Percentiles rank a stretch among this genome's conserved stretches.
These are phyloP conservation scores for Tardiomyces blankii DNA, from an alignment of 1,139 yeast species.

Conservation along the genomic window DNA sequence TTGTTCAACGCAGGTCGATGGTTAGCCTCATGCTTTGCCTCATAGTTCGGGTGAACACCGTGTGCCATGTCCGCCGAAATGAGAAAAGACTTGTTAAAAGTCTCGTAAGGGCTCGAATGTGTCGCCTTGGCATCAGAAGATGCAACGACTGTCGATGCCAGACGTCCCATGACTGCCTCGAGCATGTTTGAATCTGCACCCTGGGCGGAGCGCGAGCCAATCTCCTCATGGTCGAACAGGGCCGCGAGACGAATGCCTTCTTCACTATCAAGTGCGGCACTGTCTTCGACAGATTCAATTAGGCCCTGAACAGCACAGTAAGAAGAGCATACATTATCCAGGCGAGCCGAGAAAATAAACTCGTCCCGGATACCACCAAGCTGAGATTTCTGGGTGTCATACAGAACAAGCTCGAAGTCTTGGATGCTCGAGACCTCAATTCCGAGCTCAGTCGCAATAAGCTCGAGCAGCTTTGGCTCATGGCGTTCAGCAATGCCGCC, in stretches of 20 bases:
- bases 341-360: constrained; percentile 85
- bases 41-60: constrained; percentile 90
- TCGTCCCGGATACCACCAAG: constrained; percentile 87
- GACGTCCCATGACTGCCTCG: constrained; percentile 62
- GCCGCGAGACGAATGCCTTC: constrained; percentile 60
- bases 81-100: constrained; percentile 75
- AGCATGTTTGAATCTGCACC: constrained; percentile 92
- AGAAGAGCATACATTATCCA: constrained; percentile 84
- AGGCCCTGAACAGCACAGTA: constrained; percentile 68
- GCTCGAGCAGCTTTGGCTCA: constrained; percentile 52
- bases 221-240: constrained; percentile 89
- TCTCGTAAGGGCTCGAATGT: constrained; percentile 30
- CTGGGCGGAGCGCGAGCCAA: constrained; percentile 88
- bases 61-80: constrained; percentile 96
- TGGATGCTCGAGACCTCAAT: constrained; percentile 44
- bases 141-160: constrained; percentile 39
- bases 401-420: constrained; percentile 84
- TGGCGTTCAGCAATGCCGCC: constrained; percentile 64
- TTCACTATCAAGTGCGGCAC: constrained; percentile 32
- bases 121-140: constrained; percentile 19
- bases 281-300: constrained; percentile 36
- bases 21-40: constrained; percentile 57
- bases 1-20: constrained; percentile 74
- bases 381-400: constrained; percentile 71
- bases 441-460: constrained; percentile 55